Evolutionary conservation across 176 grass and related monocot genomes (phyloP).

Genomic region (Musa troglodytarum): DNA sequence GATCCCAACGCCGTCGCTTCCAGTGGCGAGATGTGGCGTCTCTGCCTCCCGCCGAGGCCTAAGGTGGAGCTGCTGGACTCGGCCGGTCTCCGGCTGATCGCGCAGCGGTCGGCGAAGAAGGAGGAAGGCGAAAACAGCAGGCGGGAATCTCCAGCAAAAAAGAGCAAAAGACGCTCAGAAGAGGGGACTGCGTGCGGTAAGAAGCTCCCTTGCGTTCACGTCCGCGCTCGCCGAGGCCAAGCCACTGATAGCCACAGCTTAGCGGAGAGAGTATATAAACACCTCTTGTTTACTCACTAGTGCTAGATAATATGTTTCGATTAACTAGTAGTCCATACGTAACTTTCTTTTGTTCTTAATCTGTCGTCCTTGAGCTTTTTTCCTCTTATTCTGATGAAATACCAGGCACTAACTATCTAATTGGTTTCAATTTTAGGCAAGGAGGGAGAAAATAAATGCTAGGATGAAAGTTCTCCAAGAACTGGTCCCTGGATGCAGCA

Average conservation of each 20-base stretch:
- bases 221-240: conserved; percentile 14
- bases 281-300: not conserved
- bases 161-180: not conserved
- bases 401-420: not conserved
- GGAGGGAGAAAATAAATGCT: conserved; percentile 19
- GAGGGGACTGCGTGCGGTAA: not conserved
- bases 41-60: not conserved
- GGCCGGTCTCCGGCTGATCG: conserved; percentile 17
- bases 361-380: no score
- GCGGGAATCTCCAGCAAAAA: not conserved
- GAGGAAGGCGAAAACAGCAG: not conserved
- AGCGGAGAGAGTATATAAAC: conserved; percentile 6
- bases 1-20: not conserved
- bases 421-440: not conserved
- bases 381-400: no score
- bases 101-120: conserved; percentile 12
- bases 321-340: not conserved
- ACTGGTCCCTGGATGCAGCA: conserved; percentile 20
- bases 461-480: conserved; percentile 22
- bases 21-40: no score
- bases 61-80: not conserved
- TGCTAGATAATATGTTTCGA: not conserved
- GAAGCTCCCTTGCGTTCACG: conserved; percentile 16
- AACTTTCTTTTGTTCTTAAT: not conserved
- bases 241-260: conserved; percentile 23